A percentile compares a stretch with the other conserved stretches of the same genome.
phyloP scores from a whole-genome alignment of 352 stramenopile species.

The Phytophthora cryptogea region DNA sequence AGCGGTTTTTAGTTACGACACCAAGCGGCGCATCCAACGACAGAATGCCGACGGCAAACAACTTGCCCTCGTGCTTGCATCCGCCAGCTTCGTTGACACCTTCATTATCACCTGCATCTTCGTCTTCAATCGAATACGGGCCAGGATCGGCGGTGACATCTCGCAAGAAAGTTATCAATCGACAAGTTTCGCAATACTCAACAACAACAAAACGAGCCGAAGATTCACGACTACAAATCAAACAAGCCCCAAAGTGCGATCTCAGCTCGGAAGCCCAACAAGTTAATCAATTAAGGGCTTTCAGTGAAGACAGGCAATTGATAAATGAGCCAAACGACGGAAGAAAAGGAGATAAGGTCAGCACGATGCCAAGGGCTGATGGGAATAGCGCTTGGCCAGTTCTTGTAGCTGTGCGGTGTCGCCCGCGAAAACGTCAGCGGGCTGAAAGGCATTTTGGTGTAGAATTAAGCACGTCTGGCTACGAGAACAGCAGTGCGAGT shows the following conservation, averaged over 20 bases:
- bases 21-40: slow-evolving; percentile 2
- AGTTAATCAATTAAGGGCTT: background rate
- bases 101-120: slow-evolving; percentile 16
- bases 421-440: slow-evolving; percentile 35
- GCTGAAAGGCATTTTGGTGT: slow-evolving; percentile 9
- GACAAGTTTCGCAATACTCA: background rate
- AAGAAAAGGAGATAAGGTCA: background rate
- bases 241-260: background rate
- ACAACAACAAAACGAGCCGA: background rate
- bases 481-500: slow-evolving; percentile 13
- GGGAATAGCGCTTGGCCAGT: slow-evolving; percentile 32
- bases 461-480: slow-evolving; percentile 8
- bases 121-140: slow-evolving; percentile 21
- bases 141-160: background rate
- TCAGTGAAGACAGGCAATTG: background rate
- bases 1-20: slow-evolving; percentile 7
- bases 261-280: background rate
- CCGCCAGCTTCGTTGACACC: slow-evolving; percentile 10
- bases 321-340: background rate
- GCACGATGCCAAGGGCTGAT: background rate
- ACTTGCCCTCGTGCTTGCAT: slow-evolving; percentile 10
- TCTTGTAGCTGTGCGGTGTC: slow-evolving; percentile 64
- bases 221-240: background rate
- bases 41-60: slow-evolving; percentile 9
- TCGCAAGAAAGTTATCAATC: slow-evolving; percentile 2